phyloP scores from a whole-genome alignment of 257 asterid genomes.

The Anisodus tanguticus region DNA sequence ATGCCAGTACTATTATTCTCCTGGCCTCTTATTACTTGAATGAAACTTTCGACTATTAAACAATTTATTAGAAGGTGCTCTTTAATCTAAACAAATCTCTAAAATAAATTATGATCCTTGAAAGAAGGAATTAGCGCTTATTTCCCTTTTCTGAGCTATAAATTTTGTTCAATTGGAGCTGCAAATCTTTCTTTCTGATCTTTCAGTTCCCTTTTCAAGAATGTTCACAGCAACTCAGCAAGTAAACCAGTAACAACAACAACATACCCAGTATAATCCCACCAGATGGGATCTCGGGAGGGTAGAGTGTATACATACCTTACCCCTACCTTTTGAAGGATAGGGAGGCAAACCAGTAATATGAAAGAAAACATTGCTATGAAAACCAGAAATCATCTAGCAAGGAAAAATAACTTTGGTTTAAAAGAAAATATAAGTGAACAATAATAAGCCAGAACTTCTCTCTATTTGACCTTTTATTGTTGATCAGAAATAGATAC shows the following conservation, averaged over 20 bases:
- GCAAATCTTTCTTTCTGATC: neutral
- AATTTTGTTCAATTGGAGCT: neutral
- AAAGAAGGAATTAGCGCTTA: neutral
- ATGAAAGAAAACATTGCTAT: neutral
- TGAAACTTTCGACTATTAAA: no score
- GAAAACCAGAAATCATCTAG: neutral
- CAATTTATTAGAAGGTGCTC: no score
- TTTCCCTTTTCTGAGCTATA: neutral
- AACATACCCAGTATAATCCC: no score
- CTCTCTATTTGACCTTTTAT: neutral
- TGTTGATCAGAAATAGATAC: neutral
- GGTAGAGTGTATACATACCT: no score
- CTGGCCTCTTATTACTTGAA: no score
- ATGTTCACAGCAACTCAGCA: neutral
- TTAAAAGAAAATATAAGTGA: neutral
- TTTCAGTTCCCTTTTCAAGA: neutral
- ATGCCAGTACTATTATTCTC: no score
- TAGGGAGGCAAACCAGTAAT: no score
- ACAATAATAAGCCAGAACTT: conserved; percentile 1
- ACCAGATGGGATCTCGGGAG: no score
- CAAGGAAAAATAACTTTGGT: neutral
- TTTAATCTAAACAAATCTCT: no score
- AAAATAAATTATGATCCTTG: neutral
- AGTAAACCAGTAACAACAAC: neutral
- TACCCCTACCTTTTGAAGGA: no score